These are phyloP conservation scores for Anthostomella pinea DNA, from an alignment of 2,329 filamentous ascomycete genomes.

Conservation along the genomic window DNA sequence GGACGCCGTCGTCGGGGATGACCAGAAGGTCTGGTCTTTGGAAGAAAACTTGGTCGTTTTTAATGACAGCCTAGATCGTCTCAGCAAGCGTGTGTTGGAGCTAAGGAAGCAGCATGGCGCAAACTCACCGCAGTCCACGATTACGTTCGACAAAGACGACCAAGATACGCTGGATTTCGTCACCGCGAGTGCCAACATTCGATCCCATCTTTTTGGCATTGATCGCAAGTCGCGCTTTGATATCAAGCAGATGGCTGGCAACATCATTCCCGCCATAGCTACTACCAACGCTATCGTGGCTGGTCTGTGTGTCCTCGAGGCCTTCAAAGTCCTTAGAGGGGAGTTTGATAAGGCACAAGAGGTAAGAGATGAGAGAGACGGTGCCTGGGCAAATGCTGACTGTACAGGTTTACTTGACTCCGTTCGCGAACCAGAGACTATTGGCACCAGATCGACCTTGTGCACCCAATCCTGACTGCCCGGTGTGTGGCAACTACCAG, in stretches of 20 bases:
- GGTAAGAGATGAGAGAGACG: conserved; percentile 39
- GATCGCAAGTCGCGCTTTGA: conserved; percentile 89
- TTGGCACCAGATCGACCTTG: conserved; percentile 56
- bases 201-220: conserved; percentile 86
- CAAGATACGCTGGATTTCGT: conserved; percentile 94
- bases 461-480: conserved; percentile 75
- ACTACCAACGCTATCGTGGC: conserved; percentile 98
- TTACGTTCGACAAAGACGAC: conserved; percentile 96
- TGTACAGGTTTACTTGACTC: conserved; percentile 71
- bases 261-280: conserved; percentile 97
- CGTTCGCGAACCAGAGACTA: conserved; percentile 56
- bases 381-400: conserved; percentile 7
- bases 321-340: conserved; percentile 82
- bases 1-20: conserved; percentile 58
- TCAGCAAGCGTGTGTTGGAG: conserved; percentile 70
- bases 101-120: conserved; percentile 50
- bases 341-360: conserved; percentile 73
- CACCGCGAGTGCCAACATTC: conserved; percentile 82
- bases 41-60: conserved; percentile 85
- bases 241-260: conserved; percentile 98
- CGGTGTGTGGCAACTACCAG: conserved; percentile 76
- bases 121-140: conserved; percentile 55
- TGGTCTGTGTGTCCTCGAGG: conserved; percentile 84
- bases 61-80: conserved; percentile 73
- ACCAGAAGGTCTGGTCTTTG: conserved; percentile 76